Evolutionary conservation across 805 yeast species (phyloP).

Genomic region (Candida taoyuanica): DNA sequence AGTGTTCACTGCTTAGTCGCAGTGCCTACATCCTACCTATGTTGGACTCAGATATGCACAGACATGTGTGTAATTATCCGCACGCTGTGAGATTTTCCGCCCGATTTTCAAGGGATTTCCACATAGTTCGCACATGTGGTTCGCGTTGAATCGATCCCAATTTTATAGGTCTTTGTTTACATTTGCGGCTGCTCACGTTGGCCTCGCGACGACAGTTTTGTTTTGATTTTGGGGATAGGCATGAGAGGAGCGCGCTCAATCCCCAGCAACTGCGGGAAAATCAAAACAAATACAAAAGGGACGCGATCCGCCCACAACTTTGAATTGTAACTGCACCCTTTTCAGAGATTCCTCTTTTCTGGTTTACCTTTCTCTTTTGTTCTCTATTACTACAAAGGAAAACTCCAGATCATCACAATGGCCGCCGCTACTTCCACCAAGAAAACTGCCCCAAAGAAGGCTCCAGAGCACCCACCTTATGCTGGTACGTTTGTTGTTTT

Average conservation of each 20-base stretch:
- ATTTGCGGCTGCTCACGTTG: conserved; percentile 2
- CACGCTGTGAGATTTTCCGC: conserved; percentile 2
- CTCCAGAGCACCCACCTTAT: conserved; percentile 26
- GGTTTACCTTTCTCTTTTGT: neutral
- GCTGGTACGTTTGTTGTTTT: conserved; percentile 21
- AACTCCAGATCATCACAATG: conserved; percentile 10
- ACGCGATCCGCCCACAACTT: conserved; percentile 10
- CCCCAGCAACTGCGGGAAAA: conserved; percentile 7
- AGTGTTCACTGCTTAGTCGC: too few species aligned
- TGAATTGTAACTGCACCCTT: neutral
- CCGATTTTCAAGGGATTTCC: neutral
- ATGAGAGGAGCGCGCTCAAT: neutral
- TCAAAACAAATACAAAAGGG: conserved; percentile 16
- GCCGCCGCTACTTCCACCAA: conserved; percentile 21
- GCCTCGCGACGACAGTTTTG: conserved; percentile 10
- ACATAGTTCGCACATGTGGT: too few species aligned
- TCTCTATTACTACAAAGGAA: neutral
- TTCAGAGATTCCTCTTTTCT: neutral
- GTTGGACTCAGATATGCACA: conserved; percentile 2
- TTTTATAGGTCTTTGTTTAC: conserved; percentile 4
- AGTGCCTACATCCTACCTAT: neutral
- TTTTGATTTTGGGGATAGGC: conserved; percentile 3
- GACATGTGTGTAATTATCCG: conserved; percentile 5
- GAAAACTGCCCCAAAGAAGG: conserved; percentile 21
- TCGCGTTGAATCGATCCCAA: neutral